Conservation (phyloP, 2,329 filamentous ascomycete species). For the Leptographium radiaticola region DNA sequence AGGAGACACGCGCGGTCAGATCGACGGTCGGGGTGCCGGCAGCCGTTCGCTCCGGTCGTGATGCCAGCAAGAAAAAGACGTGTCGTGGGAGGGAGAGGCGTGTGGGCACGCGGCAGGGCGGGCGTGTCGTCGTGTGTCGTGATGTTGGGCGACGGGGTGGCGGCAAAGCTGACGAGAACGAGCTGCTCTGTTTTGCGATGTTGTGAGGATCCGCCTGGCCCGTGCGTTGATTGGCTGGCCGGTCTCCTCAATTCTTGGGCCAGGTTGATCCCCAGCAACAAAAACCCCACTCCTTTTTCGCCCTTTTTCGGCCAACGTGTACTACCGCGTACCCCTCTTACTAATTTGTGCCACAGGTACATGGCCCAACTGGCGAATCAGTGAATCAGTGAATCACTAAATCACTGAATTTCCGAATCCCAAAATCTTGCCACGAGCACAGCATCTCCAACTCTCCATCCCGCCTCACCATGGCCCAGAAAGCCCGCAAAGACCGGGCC, state of each 20-base stretch:
- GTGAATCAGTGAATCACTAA: too few species aligned
- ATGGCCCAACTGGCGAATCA: too few species aligned
- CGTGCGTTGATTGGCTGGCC: constrained; percentile 22
- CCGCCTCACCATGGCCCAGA: constrained; percentile 38
- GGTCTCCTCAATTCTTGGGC: constrained; percentile 8
- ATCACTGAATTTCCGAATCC: too few species aligned
- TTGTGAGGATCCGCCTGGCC: constrained; percentile 22
- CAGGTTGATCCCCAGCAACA: constrained; percentile 21
- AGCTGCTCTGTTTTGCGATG: constrained; percentile 20
- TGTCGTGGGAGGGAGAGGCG: not conserved
- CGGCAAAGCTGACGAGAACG: not conserved
- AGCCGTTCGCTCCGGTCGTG: not conserved
- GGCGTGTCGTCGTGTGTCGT: constrained; percentile 2
- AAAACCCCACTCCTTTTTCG: constrained; percentile 7
- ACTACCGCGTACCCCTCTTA: not conserved
- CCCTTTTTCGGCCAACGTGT: not conserved
- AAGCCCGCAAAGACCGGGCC: constrained; percentile 54
- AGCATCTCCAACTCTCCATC: not conserved
- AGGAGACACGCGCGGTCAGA: not conserved
- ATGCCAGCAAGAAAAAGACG: not conserved
- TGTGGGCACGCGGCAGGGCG: not conserved
- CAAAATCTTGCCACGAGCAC: too few species aligned
- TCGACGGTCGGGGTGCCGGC: not conserved
- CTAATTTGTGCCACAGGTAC: too few species aligned
- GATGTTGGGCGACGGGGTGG: not conserved